These are phyloP conservation scores for Trichomonascaceae sp. DNA, from an alignment of 1,139 yeast genomes.

Conservation along the genomic window DNA sequence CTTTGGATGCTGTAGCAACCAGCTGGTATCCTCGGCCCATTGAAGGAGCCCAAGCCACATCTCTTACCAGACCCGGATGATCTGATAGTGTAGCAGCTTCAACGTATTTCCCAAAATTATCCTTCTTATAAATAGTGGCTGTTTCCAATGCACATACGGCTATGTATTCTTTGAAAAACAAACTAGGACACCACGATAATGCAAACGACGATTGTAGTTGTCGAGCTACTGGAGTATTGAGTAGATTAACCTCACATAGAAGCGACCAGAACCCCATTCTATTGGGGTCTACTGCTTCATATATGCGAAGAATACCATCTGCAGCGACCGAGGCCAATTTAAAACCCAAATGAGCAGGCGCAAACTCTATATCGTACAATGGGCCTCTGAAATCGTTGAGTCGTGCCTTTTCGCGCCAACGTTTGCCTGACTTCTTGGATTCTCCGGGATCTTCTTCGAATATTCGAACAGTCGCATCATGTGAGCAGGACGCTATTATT, in stretches of 20 bases:
- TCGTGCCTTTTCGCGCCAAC: conserved; percentile 75
- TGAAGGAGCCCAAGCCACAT: conserved; percentile 95
- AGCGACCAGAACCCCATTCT: conserved; percentile 78
- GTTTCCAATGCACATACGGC: conserved; percentile 85
- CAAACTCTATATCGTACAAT: conserved; percentile 80
- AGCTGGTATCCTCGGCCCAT: conserved; percentile 87
- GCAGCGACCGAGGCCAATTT: conserved; percentile 84
- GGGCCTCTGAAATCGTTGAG: conserved; percentile 86
- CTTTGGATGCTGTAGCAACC: conserved; percentile 93
- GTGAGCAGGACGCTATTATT: conserved; percentile 79
- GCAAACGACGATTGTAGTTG: conserved; percentile 84
- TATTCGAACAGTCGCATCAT: conserved; percentile 78
- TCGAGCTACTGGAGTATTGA: conserved; percentile 65
- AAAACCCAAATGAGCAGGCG: conserved; percentile 79
- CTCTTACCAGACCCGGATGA: conserved; percentile 79
- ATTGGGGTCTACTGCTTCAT: conserved; percentile 85
- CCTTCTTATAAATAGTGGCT: conserved; percentile 67
- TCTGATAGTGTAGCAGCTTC: conserved; percentile 53
- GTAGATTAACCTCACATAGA: conserved; percentile 56
- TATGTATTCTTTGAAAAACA: conserved; percentile 72
- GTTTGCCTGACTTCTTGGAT: conserved; percentile 62
- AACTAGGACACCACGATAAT: conserved; percentile 89
- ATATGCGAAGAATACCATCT: conserved; percentile 80
- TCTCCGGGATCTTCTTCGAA: conserved; percentile 91
- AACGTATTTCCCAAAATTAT: conserved; percentile 35